Evolutionary conservation across 768 basidiomycete genomes (phyloP), one percentile per base, ranked within the genome.

Genomic region (Hypholoma fasciculare): DNA sequence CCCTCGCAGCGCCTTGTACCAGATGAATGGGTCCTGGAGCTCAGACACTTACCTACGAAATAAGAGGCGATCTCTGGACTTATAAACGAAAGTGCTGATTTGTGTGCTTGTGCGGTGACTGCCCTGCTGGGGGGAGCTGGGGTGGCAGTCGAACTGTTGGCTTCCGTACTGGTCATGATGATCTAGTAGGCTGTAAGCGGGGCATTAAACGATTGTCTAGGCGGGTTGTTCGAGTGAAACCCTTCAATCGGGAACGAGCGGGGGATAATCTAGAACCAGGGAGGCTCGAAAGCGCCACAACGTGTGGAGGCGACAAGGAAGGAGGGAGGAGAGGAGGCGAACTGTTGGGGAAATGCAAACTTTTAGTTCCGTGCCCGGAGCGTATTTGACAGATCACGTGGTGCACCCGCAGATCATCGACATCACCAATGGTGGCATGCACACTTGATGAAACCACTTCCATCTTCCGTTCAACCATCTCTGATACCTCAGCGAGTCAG

Each of bases 11-110:
- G 36, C 8, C 26, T 30, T 46, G 26, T 23, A 7, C n/a, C 36
- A n/a, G 20, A 11, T 12, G 13, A 34, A n/a, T 12, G 20, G 20
- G 23, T 23, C 23, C 23, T 23, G 23, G 23, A 4, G 23, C 23
- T 23, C 23, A 23, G 23, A 23, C 12, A 63, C 67, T 54, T 40
- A 67, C 68, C 66, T 39, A 69, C 61, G 61, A 69, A 69, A 61
- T 67, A 69, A 39, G 68, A 67, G 47, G 63, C 68, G 48, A 65
- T 61, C 51, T 69, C 66, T 17, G 64, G 68, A 47, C 60, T 67
- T 40, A 69, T 16, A 60, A 62, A 60, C 11, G 61, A 51, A 8
- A 66, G 7, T 16, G 59, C 40, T 34, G 34, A 58, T 46, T 44
- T 65, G 47, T 50, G 39, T 40, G 38, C n/a, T 19, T 19, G 26